Base-by-base conservation (phyloP, 202 grass and related monocot genomes). In the Cymbopogon flexuosus region DNA sequence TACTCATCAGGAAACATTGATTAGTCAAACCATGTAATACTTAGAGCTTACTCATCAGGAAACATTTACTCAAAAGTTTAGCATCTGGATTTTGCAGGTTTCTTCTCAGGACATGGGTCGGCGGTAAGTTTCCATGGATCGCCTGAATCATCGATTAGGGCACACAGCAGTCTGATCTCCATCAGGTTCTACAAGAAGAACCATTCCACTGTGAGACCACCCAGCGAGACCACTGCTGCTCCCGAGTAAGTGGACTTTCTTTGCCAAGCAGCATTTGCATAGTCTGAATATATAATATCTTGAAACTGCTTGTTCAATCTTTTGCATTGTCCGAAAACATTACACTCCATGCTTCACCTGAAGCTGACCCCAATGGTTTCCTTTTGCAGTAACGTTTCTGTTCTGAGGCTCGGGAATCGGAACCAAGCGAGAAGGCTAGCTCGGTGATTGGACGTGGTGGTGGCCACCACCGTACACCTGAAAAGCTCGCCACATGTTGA, bases 121-220 rank as follows among this genome's bases (percentile, higher is more conserved):
- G 75, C 31, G 3, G 75, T 93, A 68, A 83, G 81, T 61, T 93
- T 91, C 84, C 95, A 93, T 70, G 95, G 92, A 71, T 93, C 92
- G 0, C 95, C 92, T 16, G 90, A 93, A 81, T 93, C 92, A 1
- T 91, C 88, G 0, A 42, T 92, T 18, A 76, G 82, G 69, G 81
- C 15, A 14, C 91, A 84, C 49, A 82, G 63, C 70, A 89, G 85
- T 29, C 80, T 96, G 46, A 89, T 98, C 81, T 98, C 92, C 10
- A 88, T 94, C 77, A 89, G 82, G 15, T 89, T 92, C 86, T 87
- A 98, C 68, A 89, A 87, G 83, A 91, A 89, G 35, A 88, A 88
- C 59, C 68, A 75, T 76, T 88, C 88, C 62, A 90, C 51, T 49
- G 65, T 70, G 63, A 75, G 86, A 73, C 79, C 76, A 19, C 36